Conservation (phyloP, 768 basidiomycete genomes). For the Cantharellus anzutake region DNA sequence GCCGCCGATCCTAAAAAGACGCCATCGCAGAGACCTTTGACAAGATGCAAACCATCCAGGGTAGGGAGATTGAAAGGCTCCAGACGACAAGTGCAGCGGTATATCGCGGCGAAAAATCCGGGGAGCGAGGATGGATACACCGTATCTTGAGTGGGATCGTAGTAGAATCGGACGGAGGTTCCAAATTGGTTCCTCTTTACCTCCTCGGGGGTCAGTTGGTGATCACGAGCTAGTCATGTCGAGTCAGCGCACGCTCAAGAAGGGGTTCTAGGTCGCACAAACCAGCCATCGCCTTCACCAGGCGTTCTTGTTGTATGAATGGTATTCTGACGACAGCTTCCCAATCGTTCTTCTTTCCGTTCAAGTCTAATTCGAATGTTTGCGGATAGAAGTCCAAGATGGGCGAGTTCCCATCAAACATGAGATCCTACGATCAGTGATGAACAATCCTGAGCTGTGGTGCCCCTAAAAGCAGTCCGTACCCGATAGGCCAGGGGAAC, state of each 20-base stretch:
- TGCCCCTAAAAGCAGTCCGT: slow-evolving; percentile 10
- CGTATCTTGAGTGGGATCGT: slow-evolving; percentile 39
- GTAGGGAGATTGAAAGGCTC: slow-evolving; percentile 79
- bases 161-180: slow-evolving; percentile 62
- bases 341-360: slow-evolving; percentile 98
- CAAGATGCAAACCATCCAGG: slow-evolving; percentile 61
- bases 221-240: slow-evolving; percentile 42
- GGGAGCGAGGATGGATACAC: slow-evolving; percentile 82
- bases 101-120: slow-evolving; percentile 82
- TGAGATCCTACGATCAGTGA: slow-evolving; percentile 45
- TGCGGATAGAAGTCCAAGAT: slow-evolving; percentile 89
- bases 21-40: slow-evolving; percentile 76
- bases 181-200: slow-evolving; percentile 55
- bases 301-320: slow-evolving; percentile 69
- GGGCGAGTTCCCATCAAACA: slow-evolving; percentile 66
- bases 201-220: slow-evolving; percentile 60
- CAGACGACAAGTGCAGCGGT: slow-evolving; percentile 61
- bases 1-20: slow-evolving; percentile 71
- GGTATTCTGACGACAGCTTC: slow-evolving; percentile 98
- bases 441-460: background rate
- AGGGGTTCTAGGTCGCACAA: slow-evolving; percentile 14
- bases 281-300: slow-evolving; percentile 74
- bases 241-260: too few species aligned
- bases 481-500: slow-evolving; percentile 79
- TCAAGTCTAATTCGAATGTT: slow-evolving; percentile 83